Percentiles rank a stretch among this genome's conserved stretches.
These are phyloP conservation scores for Ramularia collo-cygni DNA, from an alignment of 2,329 filamentous ascomycete species.

Conservation along the genomic window DNA sequence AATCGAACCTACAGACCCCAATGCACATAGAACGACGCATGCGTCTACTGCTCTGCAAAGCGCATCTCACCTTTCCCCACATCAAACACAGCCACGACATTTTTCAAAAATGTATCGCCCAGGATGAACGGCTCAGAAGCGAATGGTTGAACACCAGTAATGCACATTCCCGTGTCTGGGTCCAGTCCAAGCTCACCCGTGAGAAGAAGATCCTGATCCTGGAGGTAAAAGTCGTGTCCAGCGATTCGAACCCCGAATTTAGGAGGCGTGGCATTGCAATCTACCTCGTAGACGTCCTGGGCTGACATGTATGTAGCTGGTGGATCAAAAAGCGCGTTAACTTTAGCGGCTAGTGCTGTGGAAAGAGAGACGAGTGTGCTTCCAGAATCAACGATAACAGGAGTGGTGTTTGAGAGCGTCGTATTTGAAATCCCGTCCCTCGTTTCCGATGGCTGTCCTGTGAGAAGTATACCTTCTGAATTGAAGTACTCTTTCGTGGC, in stretches of 20 bases:
- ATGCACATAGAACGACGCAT: no score
- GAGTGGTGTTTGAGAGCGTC: conserved; percentile 3
- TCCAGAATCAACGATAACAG: conserved; percentile 37
- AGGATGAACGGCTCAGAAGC: conserved; percentile 32
- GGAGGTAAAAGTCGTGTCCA: conserved; percentile 24
- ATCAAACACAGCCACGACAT: conserved; percentile 45
- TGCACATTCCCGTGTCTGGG: conserved; percentile 17
- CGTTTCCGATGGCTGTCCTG: not conserved
- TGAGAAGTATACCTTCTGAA: not conserved
- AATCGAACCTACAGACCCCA: no score
- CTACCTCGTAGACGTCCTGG: conserved; percentile 31
- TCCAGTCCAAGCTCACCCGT: not conserved
- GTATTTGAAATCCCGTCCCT: not conserved
- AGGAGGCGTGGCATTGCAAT: conserved; percentile 37
- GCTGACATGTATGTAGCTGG: conserved; percentile 30
- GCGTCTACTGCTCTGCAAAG: conserved; percentile 26
- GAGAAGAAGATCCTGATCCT: conserved; percentile 4
- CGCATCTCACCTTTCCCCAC: conserved; percentile 39
- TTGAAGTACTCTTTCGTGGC: not conserved
- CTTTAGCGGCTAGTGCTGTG: conserved; percentile 25
- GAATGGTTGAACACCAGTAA: conserved; percentile 25
- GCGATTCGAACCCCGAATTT: conserved; percentile 34
- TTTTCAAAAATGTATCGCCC: conserved; percentile 43
- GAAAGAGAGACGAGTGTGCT: conserved; percentile 37
- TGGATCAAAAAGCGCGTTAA: conserved; percentile 38